Conservation (phyloP, 2,329 filamentous ascomycete genomes). For the Curvularia spicifera region DNA sequence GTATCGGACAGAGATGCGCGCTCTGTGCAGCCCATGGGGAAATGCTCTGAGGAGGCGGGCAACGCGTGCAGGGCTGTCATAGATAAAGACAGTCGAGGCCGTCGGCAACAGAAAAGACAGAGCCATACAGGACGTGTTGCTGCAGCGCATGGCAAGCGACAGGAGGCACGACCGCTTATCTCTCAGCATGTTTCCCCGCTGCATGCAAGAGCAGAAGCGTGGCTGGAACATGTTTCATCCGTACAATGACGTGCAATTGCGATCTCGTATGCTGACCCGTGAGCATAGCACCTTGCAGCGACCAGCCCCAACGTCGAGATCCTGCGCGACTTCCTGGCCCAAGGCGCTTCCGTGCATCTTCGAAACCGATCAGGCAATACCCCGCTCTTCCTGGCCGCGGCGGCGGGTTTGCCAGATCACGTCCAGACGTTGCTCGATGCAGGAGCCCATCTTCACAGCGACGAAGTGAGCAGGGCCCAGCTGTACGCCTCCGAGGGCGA, state of each 20-base stretch:
- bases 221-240: conserved; percentile 35
- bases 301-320: conserved; percentile 62
- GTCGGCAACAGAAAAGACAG: conserved; percentile 30
- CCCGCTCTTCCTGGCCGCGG: conserved; percentile 65
- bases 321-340: conserved; percentile 61
- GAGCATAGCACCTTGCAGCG: conserved; percentile 62
- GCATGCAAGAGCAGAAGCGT: conserved; percentile 13
- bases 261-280: conserved; percentile 38
- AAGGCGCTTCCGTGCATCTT: conserved; percentile 65
- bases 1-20: conserved; percentile 34
- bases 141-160: conserved; percentile 29
- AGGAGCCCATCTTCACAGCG: conserved; percentile 65
- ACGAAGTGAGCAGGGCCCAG: conserved; percentile 61
- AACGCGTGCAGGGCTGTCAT: conserved; percentile 31
- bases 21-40: conserved; percentile 20
- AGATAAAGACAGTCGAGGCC: conserved; percentile 36
- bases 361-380: conserved; percentile 65
- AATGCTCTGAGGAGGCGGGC: conserved; percentile 27
- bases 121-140: conserved; percentile 33
- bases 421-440: conserved; percentile 61
- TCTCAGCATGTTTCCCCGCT: conserved; percentile 26
- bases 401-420: conserved; percentile 61
- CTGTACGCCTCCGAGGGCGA: conserved; percentile 49
- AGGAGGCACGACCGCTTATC: conserved; percentile 40
- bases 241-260: conserved; percentile 38